Conservation (phyloP, 345 rosid species). For the Aquilaria yunnanensis region DNA sequence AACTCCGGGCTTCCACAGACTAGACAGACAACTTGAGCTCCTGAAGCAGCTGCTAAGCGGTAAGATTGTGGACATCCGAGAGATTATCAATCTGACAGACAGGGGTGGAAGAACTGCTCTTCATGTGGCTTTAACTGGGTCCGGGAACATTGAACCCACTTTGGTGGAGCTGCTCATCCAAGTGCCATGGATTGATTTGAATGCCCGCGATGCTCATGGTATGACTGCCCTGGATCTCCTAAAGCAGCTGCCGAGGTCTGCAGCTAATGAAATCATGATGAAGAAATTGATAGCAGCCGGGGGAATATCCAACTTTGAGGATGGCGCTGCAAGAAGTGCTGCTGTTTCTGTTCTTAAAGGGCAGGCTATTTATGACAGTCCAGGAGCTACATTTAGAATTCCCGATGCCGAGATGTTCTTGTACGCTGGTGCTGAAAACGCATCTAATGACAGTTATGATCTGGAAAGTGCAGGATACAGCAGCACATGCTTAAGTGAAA, state of each 20-base stretch:
- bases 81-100: constrained; percentile 55
- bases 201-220: constrained; percentile 55
- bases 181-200: constrained; percentile 46
- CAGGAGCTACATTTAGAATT: constrained; percentile 74
- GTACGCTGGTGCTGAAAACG: constrained; percentile 45
- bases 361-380: constrained; percentile 59
- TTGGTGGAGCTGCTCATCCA: constrained; percentile 69
- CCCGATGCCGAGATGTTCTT: constrained; percentile 89
- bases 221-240: constrained; percentile 86
- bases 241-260: constrained; percentile 54
- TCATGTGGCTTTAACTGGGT: constrained; percentile 64
- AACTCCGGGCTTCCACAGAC: constrained; percentile 66
- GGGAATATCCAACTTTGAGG: constrained; percentile 46
- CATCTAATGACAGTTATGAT: constrained; percentile 25
- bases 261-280: constrained; percentile 63
- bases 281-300: constrained; percentile 81
- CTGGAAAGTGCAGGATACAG: constrained; percentile 28
- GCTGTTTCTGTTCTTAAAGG: constrained; percentile 44
- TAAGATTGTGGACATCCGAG: constrained; percentile 31
- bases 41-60: constrained; percentile 43
- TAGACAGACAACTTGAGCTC: constrained; percentile 70
- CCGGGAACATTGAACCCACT: constrained; percentile 37
- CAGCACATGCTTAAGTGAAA: constrained; percentile 39
- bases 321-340: constrained; percentile 26
- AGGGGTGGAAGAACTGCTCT: constrained; percentile 67